Conservation (phyloP, 148 eudicot genomes). For the Vaccinium corymbosum region DNA sequence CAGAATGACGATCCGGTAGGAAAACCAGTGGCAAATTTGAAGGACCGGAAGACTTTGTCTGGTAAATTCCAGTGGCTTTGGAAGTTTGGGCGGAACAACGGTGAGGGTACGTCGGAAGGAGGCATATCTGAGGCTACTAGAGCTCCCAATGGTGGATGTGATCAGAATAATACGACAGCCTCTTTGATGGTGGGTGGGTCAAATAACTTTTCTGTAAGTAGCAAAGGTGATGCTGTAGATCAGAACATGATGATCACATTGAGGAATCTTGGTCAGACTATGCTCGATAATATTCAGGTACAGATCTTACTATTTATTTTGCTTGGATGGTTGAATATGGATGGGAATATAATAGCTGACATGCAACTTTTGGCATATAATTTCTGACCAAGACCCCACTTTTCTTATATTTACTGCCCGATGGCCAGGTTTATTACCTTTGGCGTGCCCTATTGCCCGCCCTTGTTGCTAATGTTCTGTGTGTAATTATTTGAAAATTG, state of each 20-base stretch:
- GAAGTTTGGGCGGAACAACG: conserved; percentile 61
- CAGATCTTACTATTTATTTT: neutral
- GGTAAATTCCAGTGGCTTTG: conserved; percentile 81
- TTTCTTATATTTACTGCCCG: no score
- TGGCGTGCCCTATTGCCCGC: neutral
- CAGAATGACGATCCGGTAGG: conserved; percentile 27
- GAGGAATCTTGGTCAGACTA: conserved; percentile 81
- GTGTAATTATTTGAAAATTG: neutral
- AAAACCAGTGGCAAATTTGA: conserved; percentile 12
- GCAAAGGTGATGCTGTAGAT: conserved; percentile 55
- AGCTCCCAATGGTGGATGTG: conserved; percentile 25
- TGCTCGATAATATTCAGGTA: conserved; percentile 98
- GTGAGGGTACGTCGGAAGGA: conserved; percentile 54
- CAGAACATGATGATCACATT: conserved; percentile 59
- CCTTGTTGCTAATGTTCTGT: neutral
- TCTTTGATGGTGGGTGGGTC: conserved; percentile 28
- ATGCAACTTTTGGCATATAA: neutral
- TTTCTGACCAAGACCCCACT: neutral
- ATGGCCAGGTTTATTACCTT: neutral
- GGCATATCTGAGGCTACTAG: conserved; percentile 37
- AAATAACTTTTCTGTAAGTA: conserved; percentile 19
- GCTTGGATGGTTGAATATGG: neutral
- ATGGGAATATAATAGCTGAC: neutral
- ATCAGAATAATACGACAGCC: conserved; percentile 25
- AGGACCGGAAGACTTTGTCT: conserved; percentile 32